Base-by-base conservation (phyloP, 2,329 filamentous ascomycete genomes). In the Aureobasidium sp. region DNA sequence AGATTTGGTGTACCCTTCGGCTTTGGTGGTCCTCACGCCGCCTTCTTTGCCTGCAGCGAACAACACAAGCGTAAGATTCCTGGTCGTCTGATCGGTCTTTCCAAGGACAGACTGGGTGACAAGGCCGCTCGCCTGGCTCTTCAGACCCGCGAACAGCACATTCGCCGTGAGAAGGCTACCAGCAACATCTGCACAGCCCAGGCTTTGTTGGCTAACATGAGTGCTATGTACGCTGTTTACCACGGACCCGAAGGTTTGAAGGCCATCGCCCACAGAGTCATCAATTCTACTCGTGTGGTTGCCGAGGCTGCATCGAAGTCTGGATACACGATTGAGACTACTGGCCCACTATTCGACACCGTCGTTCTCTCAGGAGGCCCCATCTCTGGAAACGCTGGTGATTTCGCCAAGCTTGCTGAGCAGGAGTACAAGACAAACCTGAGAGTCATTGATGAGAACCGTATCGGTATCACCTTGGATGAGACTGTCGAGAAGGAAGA, bases 151-250 rank as follows among this genome's bases (percentile, higher is more conserved):
- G 93, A 97, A 77, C 93, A 97, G 78, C 93, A 97, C 74, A 97
- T 97, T 72, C 85, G 93, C 66, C 85, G 93, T 70, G 93, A 97
- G 74, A 97, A 97, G 82, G 93, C 93, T 1, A 97, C 93, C 1
- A 96, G 91, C 79, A 97, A 97, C 72, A 92, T 97, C 63, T 97
- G 93, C 78, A 97, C 93, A 1, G 92, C 93, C 1, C 93, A 97
- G 76, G 93, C 93, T 9, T 79, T 97, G 30, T 80, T 97, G 57
- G 93, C 93, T 41, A 97, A 97, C 75, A 97, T 97, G 90, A 93
- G 86, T 67, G 91, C 92, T 60, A 88, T 97, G 78, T 97, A 96
- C 72, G 92, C 91, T 58, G 82, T 97, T 59, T 97, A 97, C 74
- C 93, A 97, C 72, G 93, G 93, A 3, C 93, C 93, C 0, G 76